Evolutionary conservation across 1,139 yeast species (phyloP).

Genomic region (Debaryomycetaceae sp.): DNA sequence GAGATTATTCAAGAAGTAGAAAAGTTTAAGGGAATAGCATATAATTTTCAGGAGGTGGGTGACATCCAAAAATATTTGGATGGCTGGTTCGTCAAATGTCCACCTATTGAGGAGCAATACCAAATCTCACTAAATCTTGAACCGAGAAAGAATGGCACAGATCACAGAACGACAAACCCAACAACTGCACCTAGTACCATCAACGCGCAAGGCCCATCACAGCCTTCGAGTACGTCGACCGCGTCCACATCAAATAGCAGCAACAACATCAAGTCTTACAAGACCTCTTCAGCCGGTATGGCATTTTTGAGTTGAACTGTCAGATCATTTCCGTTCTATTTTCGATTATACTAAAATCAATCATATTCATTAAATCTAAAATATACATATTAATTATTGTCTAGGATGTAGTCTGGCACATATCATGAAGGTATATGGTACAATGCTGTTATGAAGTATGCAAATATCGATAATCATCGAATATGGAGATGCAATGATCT

Average conservation of each 20-base stretch:
- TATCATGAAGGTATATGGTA: not conserved
- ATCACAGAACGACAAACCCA: constrained; percentile 2
- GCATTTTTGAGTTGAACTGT: not conserved
- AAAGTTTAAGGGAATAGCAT: constrained; percentile 65
- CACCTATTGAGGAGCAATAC: constrained; percentile 80
- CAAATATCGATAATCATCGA: not conserved
- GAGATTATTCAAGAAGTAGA: constrained; percentile 75
- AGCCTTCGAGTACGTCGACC: not conserved
- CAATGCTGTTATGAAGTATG: not conserved
- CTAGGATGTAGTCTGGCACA: not conserved
- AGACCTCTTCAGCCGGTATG: not conserved
- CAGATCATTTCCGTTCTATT: not conserved
- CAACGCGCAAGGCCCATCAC: not conserved
- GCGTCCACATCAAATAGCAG: not conserved
- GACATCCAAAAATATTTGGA: constrained; percentile 67
- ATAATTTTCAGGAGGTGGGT: constrained; percentile 60
- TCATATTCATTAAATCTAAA: not conserved
- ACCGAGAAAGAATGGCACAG: constrained; percentile 47
- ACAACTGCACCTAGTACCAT: not conserved
- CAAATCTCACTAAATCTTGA: constrained; percentile 70
- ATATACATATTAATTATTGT: not conserved
- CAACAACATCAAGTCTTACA: not conserved
- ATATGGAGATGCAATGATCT: not conserved
- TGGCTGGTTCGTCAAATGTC: constrained; percentile 57
- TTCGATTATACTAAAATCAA: not conserved